phyloP scores from a whole-genome alignment of 805 yeast genomes.

The Dipodascopsis uninucleata region DNA sequence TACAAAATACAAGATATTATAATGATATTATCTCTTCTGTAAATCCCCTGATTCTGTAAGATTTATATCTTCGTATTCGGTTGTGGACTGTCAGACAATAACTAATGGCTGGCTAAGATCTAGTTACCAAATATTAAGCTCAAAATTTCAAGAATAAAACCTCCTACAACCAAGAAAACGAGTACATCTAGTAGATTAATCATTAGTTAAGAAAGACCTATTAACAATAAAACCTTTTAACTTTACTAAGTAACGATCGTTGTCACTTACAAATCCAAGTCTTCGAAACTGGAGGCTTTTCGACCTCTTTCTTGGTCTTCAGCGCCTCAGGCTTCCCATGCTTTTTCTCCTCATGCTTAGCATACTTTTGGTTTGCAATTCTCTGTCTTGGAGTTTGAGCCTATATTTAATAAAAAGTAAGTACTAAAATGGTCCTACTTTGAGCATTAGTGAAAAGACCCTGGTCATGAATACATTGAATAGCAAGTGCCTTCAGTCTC shows the following conservation, averaged over 20 bases:
- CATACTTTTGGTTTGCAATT: slow-evolving; percentile 79
- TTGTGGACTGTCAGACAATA: neutral
- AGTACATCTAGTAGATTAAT: slow-evolving; percentile 11
- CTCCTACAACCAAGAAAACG: slow-evolving; percentile 23
- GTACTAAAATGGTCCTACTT: too few relatives aligned
- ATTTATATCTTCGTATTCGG: too few relatives aligned
- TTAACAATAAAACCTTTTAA: neutral
- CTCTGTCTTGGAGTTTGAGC: slow-evolving; percentile 83
- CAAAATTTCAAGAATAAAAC: slow-evolving; percentile 19
- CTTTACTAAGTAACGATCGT: neutral
- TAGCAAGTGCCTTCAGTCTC: too few relatives aligned
- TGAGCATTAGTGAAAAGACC: too few relatives aligned
- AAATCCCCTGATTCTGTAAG: too few relatives aligned
- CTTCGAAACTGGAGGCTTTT: slow-evolving; percentile 54
- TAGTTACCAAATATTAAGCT: slow-evolving; percentile 15
- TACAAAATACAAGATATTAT: too few relatives aligned
- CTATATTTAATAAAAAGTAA: too few relatives aligned
- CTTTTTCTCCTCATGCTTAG: slow-evolving; percentile 64
- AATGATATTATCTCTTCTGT: too few relatives aligned
- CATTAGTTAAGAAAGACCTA: neutral
- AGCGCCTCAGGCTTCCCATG: slow-evolving; percentile 65
- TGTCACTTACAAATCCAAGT: slow-evolving; percentile 62
- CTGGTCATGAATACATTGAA: too few relatives aligned
- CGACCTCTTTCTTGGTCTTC: slow-evolving; percentile 29
- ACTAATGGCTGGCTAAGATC: slow-evolving; percentile 1